Conservation (phyloP, 2,329 filamentous ascomycete genomes). For the Fusarium decemcellulare region DNA sequence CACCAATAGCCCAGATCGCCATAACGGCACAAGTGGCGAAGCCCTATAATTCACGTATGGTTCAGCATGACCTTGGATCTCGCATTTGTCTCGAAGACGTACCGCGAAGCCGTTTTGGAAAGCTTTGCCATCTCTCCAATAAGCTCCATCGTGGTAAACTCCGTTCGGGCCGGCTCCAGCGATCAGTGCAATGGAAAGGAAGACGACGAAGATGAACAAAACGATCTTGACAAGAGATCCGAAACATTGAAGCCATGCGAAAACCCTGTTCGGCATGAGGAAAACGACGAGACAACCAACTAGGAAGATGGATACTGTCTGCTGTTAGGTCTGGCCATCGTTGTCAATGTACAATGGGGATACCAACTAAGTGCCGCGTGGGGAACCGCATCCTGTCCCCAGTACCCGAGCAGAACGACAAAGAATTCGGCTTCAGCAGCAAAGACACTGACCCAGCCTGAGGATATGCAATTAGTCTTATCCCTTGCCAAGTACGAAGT, state of each 20-base stretch:
- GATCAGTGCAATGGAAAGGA: slow-evolving; percentile 3
- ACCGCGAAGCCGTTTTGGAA: slow-evolving; percentile 22
- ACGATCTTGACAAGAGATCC: slow-evolving; percentile 16
- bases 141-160: not conserved
- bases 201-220: slow-evolving; percentile 12
- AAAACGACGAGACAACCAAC: slow-evolving; percentile 10
- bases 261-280: slow-evolving; percentile 2
- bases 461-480: not conserved
- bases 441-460: slow-evolving; percentile 16
- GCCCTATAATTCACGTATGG: slow-evolving; percentile 6
- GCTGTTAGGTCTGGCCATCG: not conserved
- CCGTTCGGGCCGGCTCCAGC: slow-evolving; percentile 14
- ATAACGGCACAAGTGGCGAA: slow-evolving; percentile 24
- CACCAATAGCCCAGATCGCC: slow-evolving; percentile 27
- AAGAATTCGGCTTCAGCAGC: slow-evolving; percentile 16
- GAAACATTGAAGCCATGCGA: slow-evolving; percentile 19
- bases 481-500: not conserved
- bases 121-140: not conserved
- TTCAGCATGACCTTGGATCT: too few relatives aligned
- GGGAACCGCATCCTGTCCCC: slow-evolving; percentile 3
- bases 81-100: not conserved
- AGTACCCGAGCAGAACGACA: slow-evolving; percentile 2
- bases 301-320: not conserved
- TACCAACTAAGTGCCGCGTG: not conserved
- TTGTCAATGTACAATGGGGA: too few relatives aligned